A percentile compares a stretch with the other conserved stretches of the same genome.
phyloP scores from a whole-genome alignment of 1,284 basidiomycete species.

The Lignosus rhinocerotis region DNA sequence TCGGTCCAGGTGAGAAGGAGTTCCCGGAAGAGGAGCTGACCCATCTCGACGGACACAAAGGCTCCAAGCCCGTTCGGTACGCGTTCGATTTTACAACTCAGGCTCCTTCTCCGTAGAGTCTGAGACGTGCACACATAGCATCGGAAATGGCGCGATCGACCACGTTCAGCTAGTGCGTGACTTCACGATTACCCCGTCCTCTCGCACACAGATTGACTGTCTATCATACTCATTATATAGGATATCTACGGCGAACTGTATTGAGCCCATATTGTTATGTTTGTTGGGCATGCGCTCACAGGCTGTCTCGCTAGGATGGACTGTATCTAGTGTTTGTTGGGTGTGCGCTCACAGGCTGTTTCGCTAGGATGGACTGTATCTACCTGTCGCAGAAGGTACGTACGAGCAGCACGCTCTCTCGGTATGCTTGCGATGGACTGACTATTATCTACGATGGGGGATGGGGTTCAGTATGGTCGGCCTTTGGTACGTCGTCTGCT shows the following conservation, averaged over 20 bases:
- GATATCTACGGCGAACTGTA: conserved; percentile 92
- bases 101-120: neutral
- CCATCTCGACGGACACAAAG: conserved; percentile 88
- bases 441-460: neutral
- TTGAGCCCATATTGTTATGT: conserved; percentile 20
- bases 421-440: neutral
- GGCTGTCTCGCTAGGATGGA: conserved; percentile 65
- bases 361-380: conserved; percentile 84
- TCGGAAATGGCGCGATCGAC: conserved; percentile 89
- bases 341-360: neutral
- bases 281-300: neutral
- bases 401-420: neutral
- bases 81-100: conserved; percentile 5
- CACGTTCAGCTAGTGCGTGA: conserved; percentile 78
- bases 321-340: conserved; percentile 75
- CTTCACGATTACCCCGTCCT: neutral
- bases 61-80: conserved; percentile 70
- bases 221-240: conserved; percentile 38
- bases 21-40: conserved; percentile 79
- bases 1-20: conserved; percentile 68
- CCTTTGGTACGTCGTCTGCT: conserved; percentile 40
- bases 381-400: conserved; percentile 88
- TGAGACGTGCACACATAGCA: conserved; percentile 40
- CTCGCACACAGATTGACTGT: neutral
- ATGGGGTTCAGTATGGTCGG: conserved; percentile 42